Conservation (phyloP, 1,139 yeast species). For the Trichomonascaceae sp. region DNA sequence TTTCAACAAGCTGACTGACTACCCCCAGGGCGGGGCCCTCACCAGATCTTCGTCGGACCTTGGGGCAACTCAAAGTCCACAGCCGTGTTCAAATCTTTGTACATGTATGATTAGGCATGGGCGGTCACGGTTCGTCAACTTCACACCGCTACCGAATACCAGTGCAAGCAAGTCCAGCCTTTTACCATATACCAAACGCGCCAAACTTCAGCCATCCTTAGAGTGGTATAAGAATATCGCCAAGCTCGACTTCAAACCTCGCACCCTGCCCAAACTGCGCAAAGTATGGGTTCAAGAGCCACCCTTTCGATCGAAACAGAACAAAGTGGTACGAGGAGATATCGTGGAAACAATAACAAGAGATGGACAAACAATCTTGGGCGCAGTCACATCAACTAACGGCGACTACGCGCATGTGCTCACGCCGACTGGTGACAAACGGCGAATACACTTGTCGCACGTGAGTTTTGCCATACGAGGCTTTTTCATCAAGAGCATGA, state of each 20-base stretch:
- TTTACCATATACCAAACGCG: neutral
- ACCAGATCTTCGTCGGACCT: too few relatives aligned
- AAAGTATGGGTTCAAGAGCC: neutral
- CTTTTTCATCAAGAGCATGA: neutral
- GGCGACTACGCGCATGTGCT: neutral
- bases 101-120: too few relatives aligned
- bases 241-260: neutral
- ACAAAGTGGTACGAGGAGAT: neutral
- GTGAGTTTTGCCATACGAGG: neutral
- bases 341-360: neutral
- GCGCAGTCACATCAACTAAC: neutral
- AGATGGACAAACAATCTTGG: neutral
- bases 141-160: neutral
- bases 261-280: neutral
- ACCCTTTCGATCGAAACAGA: neutral
- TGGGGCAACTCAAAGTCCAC: too few relatives aligned
- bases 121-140: conserved; percentile 4
- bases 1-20: too few relatives aligned
- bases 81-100: too few relatives aligned
- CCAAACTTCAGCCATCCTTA: neutral
- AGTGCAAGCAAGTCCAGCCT: neutral
- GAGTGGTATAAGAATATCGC: neutral
- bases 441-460: neutral
- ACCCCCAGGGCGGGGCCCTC: too few relatives aligned
- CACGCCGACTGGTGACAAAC: neutral